A percentile compares a stretch with the other conserved stretches of the same genome.
phyloP scores from a whole-genome alignment of 1,284 basidiomycete genomes.

The Fomitopsis palustris region DNA sequence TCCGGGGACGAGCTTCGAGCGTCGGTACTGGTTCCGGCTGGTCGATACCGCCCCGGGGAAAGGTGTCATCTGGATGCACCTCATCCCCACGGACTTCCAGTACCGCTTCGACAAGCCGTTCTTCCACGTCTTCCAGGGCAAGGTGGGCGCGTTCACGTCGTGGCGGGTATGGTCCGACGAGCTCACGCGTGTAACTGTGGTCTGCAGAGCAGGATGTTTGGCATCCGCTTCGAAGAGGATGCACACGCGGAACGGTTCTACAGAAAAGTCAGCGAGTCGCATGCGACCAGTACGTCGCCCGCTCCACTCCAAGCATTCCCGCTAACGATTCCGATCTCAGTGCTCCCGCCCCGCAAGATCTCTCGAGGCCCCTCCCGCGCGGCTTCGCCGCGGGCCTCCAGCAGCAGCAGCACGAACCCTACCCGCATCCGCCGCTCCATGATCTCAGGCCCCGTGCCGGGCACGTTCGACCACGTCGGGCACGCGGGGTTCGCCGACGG shows the following conservation, averaged over 20 bases:
- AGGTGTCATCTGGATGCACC: slow-evolving; percentile 82
- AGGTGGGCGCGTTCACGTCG: slow-evolving; percentile 48
- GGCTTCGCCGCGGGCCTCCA: too few relatives aligned
- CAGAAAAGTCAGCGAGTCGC: slow-evolving; percentile 36
- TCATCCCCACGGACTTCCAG: slow-evolving; percentile 73
- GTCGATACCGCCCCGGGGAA: slow-evolving; percentile 70
- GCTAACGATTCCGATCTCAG: slow-evolving; percentile 2
- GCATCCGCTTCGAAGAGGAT: slow-evolving; percentile 68
- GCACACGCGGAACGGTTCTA: slow-evolving; percentile 56
- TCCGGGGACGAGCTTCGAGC: slow-evolving; percentile 18
- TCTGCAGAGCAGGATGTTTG: slow-evolving; percentile 72
- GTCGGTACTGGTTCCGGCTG: slow-evolving; percentile 67
- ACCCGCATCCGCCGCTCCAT: slow-evolving; percentile 44
- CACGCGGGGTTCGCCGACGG: slow-evolving; percentile 82
- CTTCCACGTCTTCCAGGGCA: slow-evolving; percentile 87
- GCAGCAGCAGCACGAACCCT: too few relatives aligned
- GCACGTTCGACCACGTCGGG: slow-evolving; percentile 83
- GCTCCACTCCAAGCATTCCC: not conserved
- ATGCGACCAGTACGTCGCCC: slow-evolving; percentile 14
- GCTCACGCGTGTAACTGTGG: not conserved
- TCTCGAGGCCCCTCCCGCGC: slow-evolving; percentile 4
- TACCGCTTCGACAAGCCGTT: slow-evolving; percentile 90
- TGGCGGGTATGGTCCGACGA: too few relatives aligned
- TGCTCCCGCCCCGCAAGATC: slow-evolving; percentile 11
- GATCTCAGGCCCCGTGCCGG: slow-evolving; percentile 71